Percentiles rank a stretch among this genome's conserved stretches.
Conservation (phyloP, 768 basidiomycete genomes). For the Termitomyces bulborhizus region DNA sequence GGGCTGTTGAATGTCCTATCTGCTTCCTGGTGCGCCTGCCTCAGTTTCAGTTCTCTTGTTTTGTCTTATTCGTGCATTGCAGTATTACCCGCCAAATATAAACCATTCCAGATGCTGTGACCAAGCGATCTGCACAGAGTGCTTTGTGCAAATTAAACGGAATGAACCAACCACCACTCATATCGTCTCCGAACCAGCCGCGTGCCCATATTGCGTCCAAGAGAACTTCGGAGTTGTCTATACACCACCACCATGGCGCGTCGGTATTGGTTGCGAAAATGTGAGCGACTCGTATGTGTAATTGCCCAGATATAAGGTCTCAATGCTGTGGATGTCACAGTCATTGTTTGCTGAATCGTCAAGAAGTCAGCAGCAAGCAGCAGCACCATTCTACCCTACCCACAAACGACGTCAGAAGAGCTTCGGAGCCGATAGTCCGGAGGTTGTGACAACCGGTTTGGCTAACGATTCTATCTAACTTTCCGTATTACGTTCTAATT, state of each 20-base stretch:
- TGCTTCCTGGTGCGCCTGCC: constrained; percentile 80
- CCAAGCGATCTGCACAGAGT: constrained; percentile 98
- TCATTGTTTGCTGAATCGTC: constrained; percentile 45
- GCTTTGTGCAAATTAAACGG: constrained; percentile 98
- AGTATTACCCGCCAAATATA: constrained; percentile 98
- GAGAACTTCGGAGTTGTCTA: constrained; percentile 96
- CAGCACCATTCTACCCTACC: constrained; percentile 31
- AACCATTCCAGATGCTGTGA: constrained; percentile 97
- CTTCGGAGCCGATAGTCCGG: constrained; percentile 77
- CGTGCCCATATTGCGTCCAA: constrained; percentile 97
- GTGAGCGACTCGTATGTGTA: constrained; percentile 37
- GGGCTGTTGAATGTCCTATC: constrained; percentile 93
- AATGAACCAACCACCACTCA: constrained; percentile 92
- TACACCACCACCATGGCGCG: constrained; percentile 71
- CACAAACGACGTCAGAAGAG: constrained; percentile 84
- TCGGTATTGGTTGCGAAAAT: constrained; percentile 72
- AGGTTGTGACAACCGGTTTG: constrained; percentile 88
- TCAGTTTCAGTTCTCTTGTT: constrained; percentile 19
- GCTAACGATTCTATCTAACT: constrained; percentile 7
- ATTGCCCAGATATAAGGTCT: neutral
- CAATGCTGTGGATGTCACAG: constrained; percentile 13
- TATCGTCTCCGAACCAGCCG: constrained; percentile 92
- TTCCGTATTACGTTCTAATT: constrained; percentile 1
- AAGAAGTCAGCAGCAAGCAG: constrained; percentile 40
- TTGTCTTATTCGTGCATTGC: constrained; percentile 13